Percentiles rank a stretch among this genome's conserved stretches.
These are phyloP conservation scores for Saccharomyces eubayanus DNA, from an alignment of 805 yeast genomes.

Conservation along the genomic window DNA sequence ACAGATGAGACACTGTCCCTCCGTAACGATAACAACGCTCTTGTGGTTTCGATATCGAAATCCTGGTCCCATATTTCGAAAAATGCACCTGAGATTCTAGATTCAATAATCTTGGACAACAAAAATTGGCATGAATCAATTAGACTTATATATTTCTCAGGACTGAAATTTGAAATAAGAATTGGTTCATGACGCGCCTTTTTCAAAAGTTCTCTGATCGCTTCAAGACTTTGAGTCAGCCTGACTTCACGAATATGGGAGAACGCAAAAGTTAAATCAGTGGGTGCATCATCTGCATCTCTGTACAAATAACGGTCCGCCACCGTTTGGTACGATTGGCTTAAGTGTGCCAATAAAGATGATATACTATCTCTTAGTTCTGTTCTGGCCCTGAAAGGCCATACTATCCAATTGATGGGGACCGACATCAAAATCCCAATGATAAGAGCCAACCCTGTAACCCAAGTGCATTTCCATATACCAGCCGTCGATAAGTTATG, in stretches of 20 bases:
- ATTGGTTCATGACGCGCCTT: conserved; percentile 34
- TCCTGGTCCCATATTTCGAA: conserved; percentile 42
- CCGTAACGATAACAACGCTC: conserved; percentile 35
- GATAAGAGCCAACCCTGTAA: conserved; percentile 32
- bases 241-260: conserved; percentile 43
- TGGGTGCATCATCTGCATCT: conserved; percentile 40
- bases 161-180: conserved; percentile 31
- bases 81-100: conserved; percentile 41
- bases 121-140: conserved; percentile 34
- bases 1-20: conserved; percentile 43
- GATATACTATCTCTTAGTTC: conserved; percentile 36
- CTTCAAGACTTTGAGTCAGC: conserved; percentile 37
- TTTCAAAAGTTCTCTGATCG: conserved; percentile 32
- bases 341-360: conserved; percentile 34
- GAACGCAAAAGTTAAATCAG: conserved; percentile 36
- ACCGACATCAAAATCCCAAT: conserved; percentile 35
- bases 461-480: conserved; percentile 36
- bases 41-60: conserved; percentile 31
- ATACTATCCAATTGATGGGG: conserved; percentile 37
- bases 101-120: conserved; percentile 39
- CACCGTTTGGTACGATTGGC: conserved; percentile 40
- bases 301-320: conserved; percentile 42
- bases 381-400: conserved; percentile 41
- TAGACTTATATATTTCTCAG: conserved; percentile 28
- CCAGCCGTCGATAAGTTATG: conserved; percentile 12